Conservation (phyloP, 2,329 filamentous ascomycete species). For the Celoporthe dispersa region DNA sequence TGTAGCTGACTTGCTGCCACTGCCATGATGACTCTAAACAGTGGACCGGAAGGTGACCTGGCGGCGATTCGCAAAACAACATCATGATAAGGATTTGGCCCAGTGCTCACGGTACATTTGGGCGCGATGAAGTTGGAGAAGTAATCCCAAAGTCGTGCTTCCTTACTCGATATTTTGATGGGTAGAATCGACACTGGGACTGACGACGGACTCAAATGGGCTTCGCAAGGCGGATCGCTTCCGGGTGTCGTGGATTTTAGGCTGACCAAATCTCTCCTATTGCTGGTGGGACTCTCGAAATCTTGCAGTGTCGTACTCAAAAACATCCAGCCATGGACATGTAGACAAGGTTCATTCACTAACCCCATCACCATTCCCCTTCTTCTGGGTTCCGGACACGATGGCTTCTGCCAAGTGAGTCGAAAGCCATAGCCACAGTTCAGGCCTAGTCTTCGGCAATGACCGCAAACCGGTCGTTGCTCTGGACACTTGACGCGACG, state of each 20-base stretch:
- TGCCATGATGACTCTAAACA: constrained; percentile 38
- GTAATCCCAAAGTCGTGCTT: constrained; percentile 36
- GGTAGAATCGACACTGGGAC: background rate
- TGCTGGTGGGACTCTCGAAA: constrained; percentile 10
- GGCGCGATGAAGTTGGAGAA: constrained; percentile 35
- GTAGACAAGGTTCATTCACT: background rate
- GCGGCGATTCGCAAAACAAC: constrained; percentile 36
- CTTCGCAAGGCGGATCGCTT: background rate
- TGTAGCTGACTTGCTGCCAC: constrained; percentile 37
- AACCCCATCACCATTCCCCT: background rate
- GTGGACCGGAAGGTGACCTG: constrained; percentile 32
- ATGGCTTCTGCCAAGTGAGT: constrained; percentile 17
- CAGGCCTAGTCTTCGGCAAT: constrained; percentile 13
- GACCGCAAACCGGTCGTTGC: constrained; percentile 4
- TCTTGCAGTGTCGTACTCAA: constrained; percentile 22
- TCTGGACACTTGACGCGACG: constrained; percentile 23
- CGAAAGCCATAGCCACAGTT: constrained; percentile 13
- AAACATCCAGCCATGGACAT: constrained; percentile 29
- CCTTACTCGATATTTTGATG: constrained; percentile 4
- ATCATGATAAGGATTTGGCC: constrained; percentile 36
- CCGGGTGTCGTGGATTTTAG: background rate
- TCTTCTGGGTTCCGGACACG: background rate
- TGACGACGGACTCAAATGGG: background rate
- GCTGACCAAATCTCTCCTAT: background rate
- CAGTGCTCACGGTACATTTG: constrained; percentile 34